Evolutionary conservation across 2,329 filamentous ascomycete genomes (phyloP), one percentile per base, ranked within the genome.

Genomic region (Didymella lethalis): DNA sequence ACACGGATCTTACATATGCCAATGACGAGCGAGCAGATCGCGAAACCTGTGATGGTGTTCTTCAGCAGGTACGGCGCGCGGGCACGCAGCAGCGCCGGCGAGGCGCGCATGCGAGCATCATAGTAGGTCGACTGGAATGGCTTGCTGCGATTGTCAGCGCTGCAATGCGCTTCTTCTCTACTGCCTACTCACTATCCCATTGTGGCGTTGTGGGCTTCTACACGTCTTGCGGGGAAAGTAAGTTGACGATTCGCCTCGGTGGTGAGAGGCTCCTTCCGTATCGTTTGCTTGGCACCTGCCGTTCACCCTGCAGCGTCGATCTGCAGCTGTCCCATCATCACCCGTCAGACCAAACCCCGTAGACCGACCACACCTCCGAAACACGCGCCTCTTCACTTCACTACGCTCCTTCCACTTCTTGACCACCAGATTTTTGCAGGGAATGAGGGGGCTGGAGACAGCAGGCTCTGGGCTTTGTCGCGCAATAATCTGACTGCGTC

Each of bases 21-120:
- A 64, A 92, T 84, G n/a, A 91, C 88, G 67, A 98, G 88, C 20
- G 83, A 84, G 66, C 90, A 83, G 48, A 98, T 85, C 14, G 83
- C 86, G n/a, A 90, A 73, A 18, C 95, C 95, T 0, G 93, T 92
- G 60, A 94, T 71, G 28, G 90, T 85, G 79, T 99, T 99, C 82
- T 91, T 96, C 78, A 97, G 81, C 40, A 99, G 85, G 78, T 96
- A 99, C 48, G 95, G 95, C 69, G 92, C 88, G 70, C 96, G 89
- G 55, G 95, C 94, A 74, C 95, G 91, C 76, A 97, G 89, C 65
- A 99, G 88, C 55, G 96, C 91, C 48, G 93, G 89, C 61, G 91
- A 91, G 79, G 96, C 93, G 65, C 90, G 89, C 81, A 91, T 91
- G 73, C 90, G 85, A 75, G 89, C 88, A 80, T 97, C 91, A 84